Base-by-base conservation (phyloP, 1,139 yeast genomes). In the Yamadazyma taylorii region DNA sequence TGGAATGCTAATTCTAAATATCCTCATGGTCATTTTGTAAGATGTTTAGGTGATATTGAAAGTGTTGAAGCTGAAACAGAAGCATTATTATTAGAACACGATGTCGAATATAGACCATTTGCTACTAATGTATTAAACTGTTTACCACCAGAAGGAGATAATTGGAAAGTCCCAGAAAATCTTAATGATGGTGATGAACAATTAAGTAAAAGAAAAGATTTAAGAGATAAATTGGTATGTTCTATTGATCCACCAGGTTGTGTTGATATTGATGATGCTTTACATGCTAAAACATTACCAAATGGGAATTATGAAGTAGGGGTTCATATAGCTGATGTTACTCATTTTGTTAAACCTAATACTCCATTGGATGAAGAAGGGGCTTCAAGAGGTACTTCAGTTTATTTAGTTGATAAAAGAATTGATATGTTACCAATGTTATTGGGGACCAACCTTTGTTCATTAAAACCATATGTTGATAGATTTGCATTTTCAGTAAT, bases 241-340 rank as follows among this genome's bases (percentile, higher is more conserved):
- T 85, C 96, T 27, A 94, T 94, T 48, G 99, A 94, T 72, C 99
- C 99, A 11, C 97, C 97, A 2, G 84, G 85, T 31, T 92, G 98
- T 79, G 97, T 90, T 48, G 99, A 94, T 77, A 94, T 94, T 52
- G 99, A 94, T 69, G 99, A 94, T 68, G 98, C 99, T 1, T 69
- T 94, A 39, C 98, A 94, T 58, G 97, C 98, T 0, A 70, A 75
- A 47, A 58, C 61, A 39, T 73, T 94, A 34, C 90, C 96, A 2
- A 92, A 94, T 60, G 98, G 98, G 2, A 88, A 90, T 58, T 89
- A 78, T 66, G 96, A 92, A 60, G 96, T 94, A 36, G 98, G 99
- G 55, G 99, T 94, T 24, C 99, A 94, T 59, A 94, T 94, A 67
- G 99, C 99, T 5, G 99, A 94, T 66, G 99, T 94, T 16, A 88